Evolutionary conservation across 805 yeast species (phyloP), one percentile per base, ranked within the genome.

Genomic region (Saturnispora gosingensis): DNA sequence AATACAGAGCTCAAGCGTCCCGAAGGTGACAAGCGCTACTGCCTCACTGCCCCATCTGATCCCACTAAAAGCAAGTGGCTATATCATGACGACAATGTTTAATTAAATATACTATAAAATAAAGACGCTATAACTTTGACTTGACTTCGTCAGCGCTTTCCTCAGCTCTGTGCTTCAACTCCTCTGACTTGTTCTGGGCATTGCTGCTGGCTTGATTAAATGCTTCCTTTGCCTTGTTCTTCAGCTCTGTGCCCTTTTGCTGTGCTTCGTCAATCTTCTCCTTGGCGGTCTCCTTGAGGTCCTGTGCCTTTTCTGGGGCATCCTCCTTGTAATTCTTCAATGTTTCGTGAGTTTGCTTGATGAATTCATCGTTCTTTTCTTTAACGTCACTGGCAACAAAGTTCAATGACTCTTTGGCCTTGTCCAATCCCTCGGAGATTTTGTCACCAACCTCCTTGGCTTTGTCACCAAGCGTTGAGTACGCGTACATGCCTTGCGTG

Each of bases 51-150:
- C 0, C 85, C 88, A 0, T 54, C 59, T 18, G 76, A 82, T 61
- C 90, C 91, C 3, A 67, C 74, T 47, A 63, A 65, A 48, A 63
- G 74, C 1, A 62, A 61, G 6, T 83, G 81, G 62, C 67, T 65
- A 1, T 83, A 80, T 62, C 82, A 84, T 57, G 89, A 83, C 61
- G 88, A 84, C 56, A 63, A 60, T 1, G 71, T 67, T 8, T 67
- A 32, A 30, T 15, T 44, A 15, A 22, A 45, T 45, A n/a, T 11
- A 30, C 13, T 34, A 45, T 44, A 18, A 27, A 45, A 25, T 25
- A 25, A 25, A 24, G 15, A 40, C 16, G 28, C 18, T 18, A 38
- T 18, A 38, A 11, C 8, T 38, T 38, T 38, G 42, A 18, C 16
- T 16, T 18, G 24, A 11, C 22, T 10, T 38, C 24, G 6, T 38